Conservation (phyloP, 805 yeast genomes). For the Schizosaccharomyces osmophilus region DNA sequence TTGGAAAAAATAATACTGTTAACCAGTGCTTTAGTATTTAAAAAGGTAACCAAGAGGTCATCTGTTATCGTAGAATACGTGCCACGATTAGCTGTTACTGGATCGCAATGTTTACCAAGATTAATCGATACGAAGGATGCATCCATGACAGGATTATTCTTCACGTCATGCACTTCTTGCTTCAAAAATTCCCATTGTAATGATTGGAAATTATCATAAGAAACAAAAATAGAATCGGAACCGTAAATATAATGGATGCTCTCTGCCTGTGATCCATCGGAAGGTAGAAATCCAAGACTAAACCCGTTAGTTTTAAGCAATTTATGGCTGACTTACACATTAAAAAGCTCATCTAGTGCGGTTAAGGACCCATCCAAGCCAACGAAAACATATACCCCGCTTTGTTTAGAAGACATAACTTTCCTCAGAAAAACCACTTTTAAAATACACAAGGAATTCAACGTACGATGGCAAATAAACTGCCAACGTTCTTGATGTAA, state of each 20-base stretch:
- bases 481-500: not conserved
- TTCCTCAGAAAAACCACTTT: not conserved
- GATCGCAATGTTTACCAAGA: not conserved
- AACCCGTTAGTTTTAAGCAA: not conserved
- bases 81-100: not conserved
- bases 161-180: not conserved
- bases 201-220: not conserved
- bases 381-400: not conserved
- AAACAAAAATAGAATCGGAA: not conserved
- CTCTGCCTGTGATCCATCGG: not conserved
- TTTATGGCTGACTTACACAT: not conserved
- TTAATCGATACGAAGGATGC: not conserved
- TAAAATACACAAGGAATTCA: not conserved
- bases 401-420: not conserved
- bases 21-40: not conserved
- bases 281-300: not conserved
- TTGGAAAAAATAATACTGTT: not conserved
- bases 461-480: not conserved
- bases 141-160: not conserved
- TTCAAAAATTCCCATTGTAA: not conserved
- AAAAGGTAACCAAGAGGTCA: not conserved
- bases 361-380: not conserved
- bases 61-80: not conserved
- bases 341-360: not conserved
- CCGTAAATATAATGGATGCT: not conserved